Conservation (phyloP, 2,329 filamentous ascomycete genomes). For the Pseudogymnoascus sp. region DNA sequence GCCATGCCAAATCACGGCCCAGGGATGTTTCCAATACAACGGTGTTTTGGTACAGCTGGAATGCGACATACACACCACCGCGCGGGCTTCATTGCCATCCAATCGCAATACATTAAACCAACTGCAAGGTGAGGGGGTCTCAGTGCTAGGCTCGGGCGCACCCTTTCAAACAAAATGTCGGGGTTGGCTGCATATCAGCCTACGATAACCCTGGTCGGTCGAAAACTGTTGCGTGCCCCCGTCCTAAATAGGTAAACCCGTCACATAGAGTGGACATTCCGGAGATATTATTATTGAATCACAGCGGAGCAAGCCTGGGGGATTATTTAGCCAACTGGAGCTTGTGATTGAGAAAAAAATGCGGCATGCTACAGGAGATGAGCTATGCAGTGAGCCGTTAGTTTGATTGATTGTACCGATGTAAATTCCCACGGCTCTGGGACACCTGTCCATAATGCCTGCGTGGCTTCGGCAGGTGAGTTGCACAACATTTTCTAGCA, state of each 20-base stretch:
- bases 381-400: not conserved
- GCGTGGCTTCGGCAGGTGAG: conserved; percentile 7
- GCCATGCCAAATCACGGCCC: not conserved
- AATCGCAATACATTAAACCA: not conserved
- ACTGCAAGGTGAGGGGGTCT: not conserved
- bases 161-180: not conserved
- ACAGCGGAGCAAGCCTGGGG: not conserved
- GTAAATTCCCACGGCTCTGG: not conserved
- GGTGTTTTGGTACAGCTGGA: not conserved
- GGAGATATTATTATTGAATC: conserved; percentile 6
- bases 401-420: conserved; percentile 9
- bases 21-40: conserved; percentile 6
- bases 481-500: not conserved
- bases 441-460: conserved; percentile 7
- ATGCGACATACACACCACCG: not conserved
- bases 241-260: conserved; percentile 1
- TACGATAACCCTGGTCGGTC: not conserved
- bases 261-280: not conserved
- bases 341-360: conserved; percentile 2
- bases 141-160: not conserved
- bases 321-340: conserved; percentile 1
- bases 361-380: not conserved
- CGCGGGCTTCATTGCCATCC: not conserved
- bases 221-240: not conserved
- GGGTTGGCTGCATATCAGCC: not conserved